phyloP scores from a whole-genome alignment of 768 basidiomycete species.

The Termitomyces sp. region DNA sequence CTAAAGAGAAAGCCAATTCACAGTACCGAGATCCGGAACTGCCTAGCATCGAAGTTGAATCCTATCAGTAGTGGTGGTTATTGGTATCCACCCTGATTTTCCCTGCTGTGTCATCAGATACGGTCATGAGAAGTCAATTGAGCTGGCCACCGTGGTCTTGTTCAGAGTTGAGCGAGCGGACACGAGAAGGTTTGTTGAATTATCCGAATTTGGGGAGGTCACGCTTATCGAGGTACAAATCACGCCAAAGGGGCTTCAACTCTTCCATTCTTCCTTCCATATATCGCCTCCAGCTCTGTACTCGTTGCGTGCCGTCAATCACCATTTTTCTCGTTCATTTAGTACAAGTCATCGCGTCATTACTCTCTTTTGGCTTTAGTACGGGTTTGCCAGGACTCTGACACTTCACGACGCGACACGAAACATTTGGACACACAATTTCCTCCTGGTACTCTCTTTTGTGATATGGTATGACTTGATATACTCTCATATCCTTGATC shows the following conservation, averaged over 20 bases:
- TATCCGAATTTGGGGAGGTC: constrained; percentile 16
- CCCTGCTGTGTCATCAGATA: neutral
- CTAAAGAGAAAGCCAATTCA: neutral
- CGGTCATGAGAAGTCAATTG: neutral
- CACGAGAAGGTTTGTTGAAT: neutral
- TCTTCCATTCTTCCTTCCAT: constrained; percentile 14
- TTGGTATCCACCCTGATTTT: too few relatives aligned
- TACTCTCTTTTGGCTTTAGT: neutral
- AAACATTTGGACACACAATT: constrained; percentile 12
- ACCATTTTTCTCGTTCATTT: neutral
- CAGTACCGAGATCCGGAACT: neutral
- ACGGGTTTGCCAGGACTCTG: neutral
- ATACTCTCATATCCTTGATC: constrained; percentile 13
- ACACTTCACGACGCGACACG: constrained; percentile 33
- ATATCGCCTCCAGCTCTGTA: neutral
- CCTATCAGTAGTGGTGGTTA: neutral
- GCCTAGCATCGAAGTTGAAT: neutral
- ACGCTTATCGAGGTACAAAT: constrained; percentile 19
- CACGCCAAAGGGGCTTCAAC: constrained; percentile 11
- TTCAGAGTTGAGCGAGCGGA: neutral
- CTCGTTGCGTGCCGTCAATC: neutral
- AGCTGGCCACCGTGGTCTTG: neutral
- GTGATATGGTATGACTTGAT: constrained; percentile 24
- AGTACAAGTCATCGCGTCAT: neutral
- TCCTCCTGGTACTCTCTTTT: constrained; percentile 3